Percentiles rank a stretch among this genome's conserved stretches.
Conservation (phyloP, 805 yeast genomes). For the Candida sithepensis region DNA sequence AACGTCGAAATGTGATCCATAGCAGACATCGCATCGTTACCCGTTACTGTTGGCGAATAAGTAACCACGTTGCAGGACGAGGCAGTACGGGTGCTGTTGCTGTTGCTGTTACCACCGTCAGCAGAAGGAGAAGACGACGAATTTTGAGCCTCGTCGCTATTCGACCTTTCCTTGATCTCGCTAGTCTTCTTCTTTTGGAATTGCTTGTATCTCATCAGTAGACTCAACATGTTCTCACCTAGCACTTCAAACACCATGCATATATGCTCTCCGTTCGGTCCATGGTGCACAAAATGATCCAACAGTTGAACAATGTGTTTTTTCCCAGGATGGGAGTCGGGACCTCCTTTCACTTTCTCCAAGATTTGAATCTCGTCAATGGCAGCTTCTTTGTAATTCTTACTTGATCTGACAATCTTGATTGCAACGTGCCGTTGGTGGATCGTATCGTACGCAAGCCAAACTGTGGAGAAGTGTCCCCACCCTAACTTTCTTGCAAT, state of each 20-base stretch:
- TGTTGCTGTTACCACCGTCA: too few species aligned
- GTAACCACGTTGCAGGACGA: not conserved
- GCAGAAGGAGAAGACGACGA: not conserved
- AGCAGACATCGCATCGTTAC: constrained; percentile 1
- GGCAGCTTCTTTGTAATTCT: constrained; percentile 59
- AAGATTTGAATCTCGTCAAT: constrained; percentile 56
- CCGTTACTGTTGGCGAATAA: not conserved
- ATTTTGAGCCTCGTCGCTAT: constrained; percentile 1
- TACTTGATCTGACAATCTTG: constrained; percentile 55
- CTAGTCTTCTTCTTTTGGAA: constrained; percentile 31
- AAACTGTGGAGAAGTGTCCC: constrained; percentile 74
- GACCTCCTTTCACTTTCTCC: constrained; percentile 29
- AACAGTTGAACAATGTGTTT: constrained; percentile 48
- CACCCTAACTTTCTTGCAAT: constrained; percentile 60
- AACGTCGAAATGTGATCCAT: constrained; percentile 25
- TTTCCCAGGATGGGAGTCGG: constrained; percentile 46
- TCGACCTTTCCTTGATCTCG: constrained; percentile 19
- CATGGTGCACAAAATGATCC: constrained; percentile 53
- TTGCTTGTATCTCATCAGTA: constrained; percentile 45
- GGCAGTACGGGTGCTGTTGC: too few species aligned
- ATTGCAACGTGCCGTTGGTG: constrained; percentile 51
- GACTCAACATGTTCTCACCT: constrained; percentile 55
- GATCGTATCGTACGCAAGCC: constrained; percentile 48
- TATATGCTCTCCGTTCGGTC: constrained; percentile 63
- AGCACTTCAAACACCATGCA: constrained; percentile 66